Conservation (phyloP, 352 stramenopile genomes). For the Phytophthora cactorum region DNA sequence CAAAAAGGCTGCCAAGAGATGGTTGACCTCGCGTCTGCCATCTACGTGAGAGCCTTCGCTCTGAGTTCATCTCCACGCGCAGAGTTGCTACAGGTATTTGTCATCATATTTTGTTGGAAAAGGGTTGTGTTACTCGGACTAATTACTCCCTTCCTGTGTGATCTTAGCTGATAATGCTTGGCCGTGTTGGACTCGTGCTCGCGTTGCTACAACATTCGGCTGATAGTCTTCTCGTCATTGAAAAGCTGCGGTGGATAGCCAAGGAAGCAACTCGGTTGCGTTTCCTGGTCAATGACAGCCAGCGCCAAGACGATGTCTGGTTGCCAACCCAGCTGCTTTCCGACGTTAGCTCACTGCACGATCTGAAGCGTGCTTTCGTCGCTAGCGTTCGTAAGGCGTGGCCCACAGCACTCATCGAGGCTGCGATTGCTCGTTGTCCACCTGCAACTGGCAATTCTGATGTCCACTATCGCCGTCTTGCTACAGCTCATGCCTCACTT, state of each 20-base stretch:
- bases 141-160: slow-evolving; percentile 4
- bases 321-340: slow-evolving; percentile 27
- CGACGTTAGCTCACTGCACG: slow-evolving; percentile 34
- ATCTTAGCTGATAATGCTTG: slow-evolving; percentile 46
- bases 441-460: not conserved
- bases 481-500: slow-evolving; percentile 32
- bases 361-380: slow-evolving; percentile 44
- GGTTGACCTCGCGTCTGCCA: slow-evolving; percentile 23
- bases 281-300: slow-evolving; percentile 29
- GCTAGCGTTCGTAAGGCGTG: slow-evolving; percentile 37
- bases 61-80: slow-evolving; percentile 35
- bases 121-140: not conserved
- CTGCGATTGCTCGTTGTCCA: slow-evolving; percentile 19
- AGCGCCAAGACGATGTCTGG: slow-evolving; percentile 35
- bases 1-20: slow-evolving; percentile 43
- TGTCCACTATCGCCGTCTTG: slow-evolving; percentile 15
- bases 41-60: slow-evolving; percentile 48
- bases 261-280: slow-evolving; percentile 35
- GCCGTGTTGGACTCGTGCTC: slow-evolving; percentile 44
- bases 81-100: slow-evolving; percentile 52
- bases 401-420: slow-evolving; percentile 31
- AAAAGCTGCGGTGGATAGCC: slow-evolving; percentile 26
- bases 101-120: not conserved
- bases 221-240: slow-evolving; percentile 20
- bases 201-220: slow-evolving; percentile 19